Percentiles rank a stretch among this genome's conserved stretches.
phyloP scores from a whole-genome alignment of 2,329 filamentous ascomycete species.

The Alternaria sp. region DNA sequence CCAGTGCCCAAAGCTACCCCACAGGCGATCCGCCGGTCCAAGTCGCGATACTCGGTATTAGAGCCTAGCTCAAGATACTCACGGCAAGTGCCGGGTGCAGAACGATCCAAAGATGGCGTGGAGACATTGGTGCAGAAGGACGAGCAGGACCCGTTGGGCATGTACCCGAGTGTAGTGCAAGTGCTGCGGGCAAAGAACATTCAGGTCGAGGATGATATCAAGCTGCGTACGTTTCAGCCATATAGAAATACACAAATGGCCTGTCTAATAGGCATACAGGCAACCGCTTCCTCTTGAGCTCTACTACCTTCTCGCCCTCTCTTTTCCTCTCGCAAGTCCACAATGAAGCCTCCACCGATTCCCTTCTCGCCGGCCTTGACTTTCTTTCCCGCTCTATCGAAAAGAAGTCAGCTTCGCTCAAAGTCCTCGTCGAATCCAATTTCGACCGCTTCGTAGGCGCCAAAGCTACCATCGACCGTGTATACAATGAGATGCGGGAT shows the following conservation, averaged over 20 bases:
- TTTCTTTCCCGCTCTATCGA: slow-evolving; percentile 91
- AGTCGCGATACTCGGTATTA: slow-evolving; percentile 85
- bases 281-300: slow-evolving; percentile 94
- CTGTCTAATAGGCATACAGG: slow-evolving; percentile 57
- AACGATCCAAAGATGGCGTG: slow-evolving; percentile 72
- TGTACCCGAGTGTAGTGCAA: slow-evolving; percentile 83
- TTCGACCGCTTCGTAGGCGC: slow-evolving; percentile 98
- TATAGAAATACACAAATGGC: slow-evolving; percentile 7
- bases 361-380: slow-evolving; percentile 82
- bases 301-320: slow-evolving; percentile 91
- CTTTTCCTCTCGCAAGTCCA: slow-evolving; percentile 94
- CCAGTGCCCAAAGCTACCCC: slow-evolving; percentile 26
- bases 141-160: slow-evolving; percentile 91
- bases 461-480: slow-evolving; percentile 97
- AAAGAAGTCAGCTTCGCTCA: slow-evolving; percentile 95
- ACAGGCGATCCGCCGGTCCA: slow-evolving; percentile 62
- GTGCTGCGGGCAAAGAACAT: slow-evolving; percentile 80
- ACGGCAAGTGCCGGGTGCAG: slow-evolving; percentile 72
- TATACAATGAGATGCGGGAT: slow-evolving; percentile 92
- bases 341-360: slow-evolving; percentile 81
- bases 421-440: slow-evolving; percentile 95
- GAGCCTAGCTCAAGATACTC: slow-evolving; percentile 77
- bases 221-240: slow-evolving; percentile 69
- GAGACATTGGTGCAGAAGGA: slow-evolving; percentile 87
- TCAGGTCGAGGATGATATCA: slow-evolving; percentile 82